phyloP scores from a whole-genome alignment of 148 eudicot genomes.

The Nyssa sinensis region DNA sequence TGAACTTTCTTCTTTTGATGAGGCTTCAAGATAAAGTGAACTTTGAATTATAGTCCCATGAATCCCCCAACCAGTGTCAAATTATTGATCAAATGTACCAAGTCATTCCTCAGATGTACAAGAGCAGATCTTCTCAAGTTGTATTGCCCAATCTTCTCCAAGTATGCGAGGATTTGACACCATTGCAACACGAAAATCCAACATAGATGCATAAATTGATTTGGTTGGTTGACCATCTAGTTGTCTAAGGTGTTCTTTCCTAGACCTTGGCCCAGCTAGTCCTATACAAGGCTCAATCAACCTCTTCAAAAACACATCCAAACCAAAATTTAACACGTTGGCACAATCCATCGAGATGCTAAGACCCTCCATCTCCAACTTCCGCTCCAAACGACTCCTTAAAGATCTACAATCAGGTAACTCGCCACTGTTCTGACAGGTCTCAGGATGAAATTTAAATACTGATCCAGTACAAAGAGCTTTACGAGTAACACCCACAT shows the following conservation, averaged over 20 bases:
- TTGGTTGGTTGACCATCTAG: too few relatives aligned
- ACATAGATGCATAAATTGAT: constrained; percentile 19
- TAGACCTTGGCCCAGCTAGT: constrained; percentile 31
- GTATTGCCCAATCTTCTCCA: constrained; percentile 48
- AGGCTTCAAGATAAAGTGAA: too few relatives aligned
- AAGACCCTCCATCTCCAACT: constrained; percentile 44
- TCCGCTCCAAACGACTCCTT: constrained; percentile 36
- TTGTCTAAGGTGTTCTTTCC: constrained; percentile 11
- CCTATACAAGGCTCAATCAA: constrained; percentile 47
- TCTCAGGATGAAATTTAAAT: constrained; percentile 5
- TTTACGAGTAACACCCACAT: constrained; percentile 22
- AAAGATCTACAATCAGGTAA: constrained; percentile 44
- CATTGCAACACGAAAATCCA: constrained; percentile 50
- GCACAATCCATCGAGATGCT: constrained; percentile 36
- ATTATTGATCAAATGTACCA: neutral
- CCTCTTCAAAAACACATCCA: constrained; percentile 51
- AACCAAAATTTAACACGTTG: constrained; percentile 40
- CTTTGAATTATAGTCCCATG: neutral
- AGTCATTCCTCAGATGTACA: constrained; percentile 23
- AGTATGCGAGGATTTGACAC: constrained; percentile 45
- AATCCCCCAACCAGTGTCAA: neutral
- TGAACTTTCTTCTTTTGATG: too few relatives aligned
- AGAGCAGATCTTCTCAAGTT: constrained; percentile 40
- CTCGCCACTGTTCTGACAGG: constrained; percentile 38
- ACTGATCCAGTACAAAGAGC: constrained; percentile 12